phyloP scores from a whole-genome alignment of 805 yeast genomes.

The Cyberlindnera sargentensis region DNA sequence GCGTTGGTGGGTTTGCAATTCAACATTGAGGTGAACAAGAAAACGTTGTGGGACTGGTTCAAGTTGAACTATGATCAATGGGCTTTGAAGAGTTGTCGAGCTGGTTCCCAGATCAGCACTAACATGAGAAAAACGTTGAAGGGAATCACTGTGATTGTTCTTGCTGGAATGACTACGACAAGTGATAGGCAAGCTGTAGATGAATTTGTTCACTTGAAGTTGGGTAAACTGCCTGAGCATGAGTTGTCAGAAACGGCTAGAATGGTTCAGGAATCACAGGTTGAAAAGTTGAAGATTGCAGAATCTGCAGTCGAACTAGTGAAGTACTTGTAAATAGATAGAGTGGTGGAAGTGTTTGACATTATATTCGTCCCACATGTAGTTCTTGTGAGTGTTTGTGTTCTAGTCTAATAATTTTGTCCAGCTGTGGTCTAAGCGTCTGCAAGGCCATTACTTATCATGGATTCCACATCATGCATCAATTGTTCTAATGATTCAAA shows the following conservation, averaged over 20 bases:
- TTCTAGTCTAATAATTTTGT: no score
- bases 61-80: constrained; percentile 43
- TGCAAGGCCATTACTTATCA: constrained; percentile 3
- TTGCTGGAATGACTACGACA: constrained; percentile 29
- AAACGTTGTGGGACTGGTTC: constrained; percentile 52
- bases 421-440: no score
- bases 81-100: constrained; percentile 39
- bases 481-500: constrained; percentile 17
- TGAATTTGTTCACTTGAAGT: constrained; percentile 28
- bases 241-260: constrained; percentile 24
- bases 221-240: constrained; percentile 31
- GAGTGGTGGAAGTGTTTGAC: no score
- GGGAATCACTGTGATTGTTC: constrained; percentile 28
- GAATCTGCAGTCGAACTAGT: constrained; percentile 7
- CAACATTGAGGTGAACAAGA: constrained; percentile 27
- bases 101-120: constrained; percentile 38
- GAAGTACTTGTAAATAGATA: constrained; percentile 1
- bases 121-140: constrained; percentile 39
- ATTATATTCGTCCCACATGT: no score
- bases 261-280: constrained; percentile 7
- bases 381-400: no score
- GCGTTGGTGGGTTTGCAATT: constrained; percentile 49
- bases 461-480: constrained; percentile 16
- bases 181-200: constrained; percentile 22
- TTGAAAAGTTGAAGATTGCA: constrained; percentile 11